Base-by-base conservation (phyloP, 2,329 filamentous ascomycete species). In the Bimuria novae-zelandiae region DNA sequence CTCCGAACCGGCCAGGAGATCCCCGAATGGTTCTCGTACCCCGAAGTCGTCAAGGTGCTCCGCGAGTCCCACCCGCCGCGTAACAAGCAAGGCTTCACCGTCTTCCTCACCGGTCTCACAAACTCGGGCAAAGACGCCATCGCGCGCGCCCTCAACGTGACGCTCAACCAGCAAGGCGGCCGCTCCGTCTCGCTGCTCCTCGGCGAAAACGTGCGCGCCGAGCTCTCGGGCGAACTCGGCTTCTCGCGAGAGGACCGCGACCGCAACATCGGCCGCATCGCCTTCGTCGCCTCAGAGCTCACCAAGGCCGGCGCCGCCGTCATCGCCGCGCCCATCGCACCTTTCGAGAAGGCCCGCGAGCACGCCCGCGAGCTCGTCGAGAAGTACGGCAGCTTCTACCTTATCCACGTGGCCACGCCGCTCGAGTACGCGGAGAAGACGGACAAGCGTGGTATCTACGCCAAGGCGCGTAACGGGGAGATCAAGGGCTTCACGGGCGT, bases 21-120 rank as follows among this genome's bases (percentile, higher is more conserved):
- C 67, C 94, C 94, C 65, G 92, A 95, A 78, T 99, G 94, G 94
- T 99, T 99, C 84, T 97, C 94, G 27, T 99, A 99, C 82, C 93
- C 94, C 58, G 94, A 99, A 81, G 94, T 99, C 65, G 94, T 99
- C 78, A 88, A 87, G 77, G 94, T 97, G 44, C 88, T 99, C 57
- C 88, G 94, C 69, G 92, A 99, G 81, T 96, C 93, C 65, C 94
- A 97, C 82, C 94, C 93, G 44, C 86, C 95, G 46, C 89, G 94
- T 63, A 87, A 85, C 67, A 84, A 88, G 71, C 95, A 99, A 82
- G 94, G 94, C 60, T 99, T 99, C 85, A 97, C 94, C 59, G 84
- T 99, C 77, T 97, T 99, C 87, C 83, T 99, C 62, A 97, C 94
- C 3, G 94, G 94, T 56, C 97, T 94, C 83, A 88, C 89, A 75